phyloP scores from a whole-genome alignment of 2,329 filamentous ascomycete species.

The Fusarium subtropicale region DNA sequence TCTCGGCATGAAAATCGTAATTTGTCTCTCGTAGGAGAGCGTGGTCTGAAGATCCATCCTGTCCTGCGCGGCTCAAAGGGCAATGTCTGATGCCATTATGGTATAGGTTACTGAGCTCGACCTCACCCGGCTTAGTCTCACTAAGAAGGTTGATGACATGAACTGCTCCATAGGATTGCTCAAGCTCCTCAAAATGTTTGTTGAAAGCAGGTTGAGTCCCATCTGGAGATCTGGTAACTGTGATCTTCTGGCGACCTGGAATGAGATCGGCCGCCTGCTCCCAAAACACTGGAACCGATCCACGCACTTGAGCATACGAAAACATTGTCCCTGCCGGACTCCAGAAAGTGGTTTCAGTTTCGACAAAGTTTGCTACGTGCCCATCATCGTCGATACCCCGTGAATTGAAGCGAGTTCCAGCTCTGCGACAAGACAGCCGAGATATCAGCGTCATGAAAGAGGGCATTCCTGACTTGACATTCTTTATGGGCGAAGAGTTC shows the following conservation, averaged over 20 bases:
- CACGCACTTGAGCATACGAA: slow-evolving; percentile 92
- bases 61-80: slow-evolving; percentile 72
- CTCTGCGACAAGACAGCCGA: slow-evolving; percentile 87
- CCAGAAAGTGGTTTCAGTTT: slow-evolving; percentile 94
- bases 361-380: slow-evolving; percentile 98
- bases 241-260: slow-evolving; percentile 94
- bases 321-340: slow-evolving; percentile 82
- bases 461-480: slow-evolving; percentile 75
- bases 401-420: slow-evolving; percentile 96
- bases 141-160: slow-evolving; percentile 96
- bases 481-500: slow-evolving; percentile 75
- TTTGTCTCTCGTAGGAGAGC: slow-evolving; percentile 83
- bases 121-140: slow-evolving; percentile 85
- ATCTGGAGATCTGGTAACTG: slow-evolving; percentile 86
- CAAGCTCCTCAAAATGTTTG: slow-evolving; percentile 91
- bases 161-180: slow-evolving; percentile 86
- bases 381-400: slow-evolving; percentile 97
- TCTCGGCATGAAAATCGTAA: slow-evolving; percentile 97
- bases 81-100: slow-evolving; percentile 80
- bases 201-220: slow-evolving; percentile 95
- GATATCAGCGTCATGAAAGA: slow-evolving; percentile 92
- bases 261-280: slow-evolving; percentile 90
- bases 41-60: slow-evolving; percentile 71
- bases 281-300: slow-evolving; percentile 97
- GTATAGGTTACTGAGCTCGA: slow-evolving; percentile 84